phyloP scores from a whole-genome alignment of 768 basidiomycete species.

The Holtermanniella nyarrowii region DNA sequence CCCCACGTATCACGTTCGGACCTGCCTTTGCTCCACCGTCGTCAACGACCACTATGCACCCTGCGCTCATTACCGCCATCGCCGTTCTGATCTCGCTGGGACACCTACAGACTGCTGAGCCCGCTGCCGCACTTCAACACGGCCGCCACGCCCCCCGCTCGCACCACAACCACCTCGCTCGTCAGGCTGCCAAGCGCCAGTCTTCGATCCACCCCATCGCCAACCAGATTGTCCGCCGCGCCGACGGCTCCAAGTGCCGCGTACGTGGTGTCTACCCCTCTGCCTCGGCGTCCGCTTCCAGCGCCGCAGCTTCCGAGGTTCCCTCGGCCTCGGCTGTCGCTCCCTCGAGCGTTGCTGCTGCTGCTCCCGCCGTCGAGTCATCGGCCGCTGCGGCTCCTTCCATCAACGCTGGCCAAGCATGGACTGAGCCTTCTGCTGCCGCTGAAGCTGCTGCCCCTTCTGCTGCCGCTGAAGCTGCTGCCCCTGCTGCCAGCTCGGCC shows the following conservation, averaged over 20 bases:
- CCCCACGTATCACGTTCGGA: too few species aligned
- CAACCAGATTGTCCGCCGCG: slow-evolving; percentile 8
- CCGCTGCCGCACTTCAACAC: slow-evolving; percentile 5
- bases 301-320: slow-evolving; percentile 25
- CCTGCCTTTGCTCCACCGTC: too few species aligned
- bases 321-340: slow-evolving; percentile 41
- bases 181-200: slow-evolving; percentile 2
- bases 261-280: slow-evolving; percentile 13
- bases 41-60: too few species aligned
- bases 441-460: slow-evolving; percentile 4
- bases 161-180: slow-evolving; percentile 25
- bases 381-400: slow-evolving; percentile 5
- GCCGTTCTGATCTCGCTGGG: slow-evolving; percentile 1
- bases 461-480: slow-evolving; percentile 2
- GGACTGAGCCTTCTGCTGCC: background rate
- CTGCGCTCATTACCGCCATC: background rate
- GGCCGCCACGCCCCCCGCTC: slow-evolving; percentile 1
- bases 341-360: slow-evolving; percentile 8
- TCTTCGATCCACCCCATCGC: slow-evolving; percentile 1
- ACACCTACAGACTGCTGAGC: slow-evolving; percentile 1
- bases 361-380: slow-evolving; percentile 3
- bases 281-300: slow-evolving; percentile 4
- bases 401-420: background rate
- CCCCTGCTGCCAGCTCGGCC: slow-evolving; percentile 3
- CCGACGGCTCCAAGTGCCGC: slow-evolving; percentile 28